phyloP scores from a whole-genome alignment of 1,284 basidiomycete species.

The Ustanciosporium gigantosporum region DNA sequence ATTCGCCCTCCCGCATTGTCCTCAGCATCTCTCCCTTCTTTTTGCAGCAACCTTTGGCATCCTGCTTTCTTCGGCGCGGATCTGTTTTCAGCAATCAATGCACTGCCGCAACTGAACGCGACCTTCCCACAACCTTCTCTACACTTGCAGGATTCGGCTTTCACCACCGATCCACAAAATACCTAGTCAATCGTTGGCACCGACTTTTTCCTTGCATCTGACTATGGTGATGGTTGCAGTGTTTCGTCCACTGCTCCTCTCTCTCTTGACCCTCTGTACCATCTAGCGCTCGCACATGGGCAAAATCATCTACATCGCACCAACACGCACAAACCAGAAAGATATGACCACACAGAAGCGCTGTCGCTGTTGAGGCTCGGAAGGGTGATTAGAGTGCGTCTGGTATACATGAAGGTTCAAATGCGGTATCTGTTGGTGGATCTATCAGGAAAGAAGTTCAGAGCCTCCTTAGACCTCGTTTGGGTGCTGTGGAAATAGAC shows the following conservation, averaged over 20 bases:
- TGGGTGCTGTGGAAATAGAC: constrained; percentile 4
- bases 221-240: background rate
- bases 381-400: background rate
- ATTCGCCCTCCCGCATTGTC: constrained; percentile 4
- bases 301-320: background rate
- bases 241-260: background rate
- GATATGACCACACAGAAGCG: constrained; percentile 1
- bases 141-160: too few species aligned
- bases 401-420: background rate
- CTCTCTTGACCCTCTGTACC: background rate
- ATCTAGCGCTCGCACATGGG: background rate
- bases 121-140: too few species aligned
- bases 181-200: too few species aligned
- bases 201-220: background rate
- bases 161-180: too few species aligned
- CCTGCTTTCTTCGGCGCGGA: too few species aligned
- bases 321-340: background rate
- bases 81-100: too few species aligned
- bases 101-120: too few species aligned
- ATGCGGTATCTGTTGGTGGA: too few species aligned
- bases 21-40: background rate
- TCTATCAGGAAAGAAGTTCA: too few species aligned
- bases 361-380: background rate
- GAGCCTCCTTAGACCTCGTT: constrained; percentile 31
- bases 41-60: background rate